Conservation (phyloP, 176 grass and related monocot species). For the Bolboschoenus planiculmis region DNA sequence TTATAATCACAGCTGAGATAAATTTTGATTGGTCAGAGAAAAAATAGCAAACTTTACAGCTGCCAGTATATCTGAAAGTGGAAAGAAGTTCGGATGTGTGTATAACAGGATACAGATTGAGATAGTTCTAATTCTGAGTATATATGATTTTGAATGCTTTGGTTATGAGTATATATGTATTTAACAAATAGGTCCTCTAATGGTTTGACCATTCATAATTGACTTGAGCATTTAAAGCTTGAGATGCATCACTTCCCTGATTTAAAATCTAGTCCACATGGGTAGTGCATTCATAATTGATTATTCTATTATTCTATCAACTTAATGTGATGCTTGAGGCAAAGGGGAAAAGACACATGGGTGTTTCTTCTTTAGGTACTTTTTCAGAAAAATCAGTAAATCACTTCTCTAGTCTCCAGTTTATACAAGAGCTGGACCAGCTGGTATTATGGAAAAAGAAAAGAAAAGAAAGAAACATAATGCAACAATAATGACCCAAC, state of each 20-base stretch:
- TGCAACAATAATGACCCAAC: background rate
- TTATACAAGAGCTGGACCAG: too few relatives aligned
- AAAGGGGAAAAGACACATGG: background rate
- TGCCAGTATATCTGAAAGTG: background rate
- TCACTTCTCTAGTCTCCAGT: background rate
- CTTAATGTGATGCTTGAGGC: background rate
- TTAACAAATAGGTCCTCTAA: conserved; percentile 3
- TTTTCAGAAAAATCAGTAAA: background rate
- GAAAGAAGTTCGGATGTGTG: background rate
- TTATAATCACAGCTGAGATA: background rate
- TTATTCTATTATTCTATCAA: background rate
- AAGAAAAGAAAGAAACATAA: background rate
- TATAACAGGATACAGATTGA: background rate
- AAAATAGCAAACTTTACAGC: background rate
- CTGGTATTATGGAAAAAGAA: too few relatives aligned
- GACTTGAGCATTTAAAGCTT: background rate
- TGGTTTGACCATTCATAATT: conserved; percentile 18
- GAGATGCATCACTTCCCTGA: conserved; percentile 7
- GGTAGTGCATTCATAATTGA: background rate
- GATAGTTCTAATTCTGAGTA: background rate
- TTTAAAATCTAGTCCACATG: conserved; percentile 6
- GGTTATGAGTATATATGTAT: background rate
- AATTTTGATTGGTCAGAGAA: background rate
- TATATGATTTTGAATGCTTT: background rate
- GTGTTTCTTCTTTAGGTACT: background rate